phyloP scores from a whole-genome alignment of 2,329 filamentous ascomycete genomes.

The Penicillium sp. region DNA sequence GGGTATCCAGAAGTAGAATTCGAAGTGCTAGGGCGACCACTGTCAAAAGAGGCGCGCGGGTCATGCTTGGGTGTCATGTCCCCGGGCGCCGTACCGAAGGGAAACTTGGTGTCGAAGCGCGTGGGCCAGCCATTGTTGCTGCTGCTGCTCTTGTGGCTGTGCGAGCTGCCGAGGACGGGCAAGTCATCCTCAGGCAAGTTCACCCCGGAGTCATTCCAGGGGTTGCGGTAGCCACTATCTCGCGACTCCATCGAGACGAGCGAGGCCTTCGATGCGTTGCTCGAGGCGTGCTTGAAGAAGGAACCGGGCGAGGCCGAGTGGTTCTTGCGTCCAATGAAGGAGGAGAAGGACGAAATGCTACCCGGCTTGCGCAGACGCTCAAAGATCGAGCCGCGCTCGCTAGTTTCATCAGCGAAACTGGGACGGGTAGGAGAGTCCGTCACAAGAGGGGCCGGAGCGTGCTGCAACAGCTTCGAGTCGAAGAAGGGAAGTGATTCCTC shows the following conservation, averaged over 20 bases:
- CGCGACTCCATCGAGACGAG: slow-evolving; percentile 95
- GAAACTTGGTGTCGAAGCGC: slow-evolving; percentile 68
- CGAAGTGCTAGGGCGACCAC: slow-evolving; percentile 89
- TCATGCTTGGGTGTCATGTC: slow-evolving; percentile 85
- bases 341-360: slow-evolving; percentile 91
- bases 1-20: slow-evolving; percentile 98
- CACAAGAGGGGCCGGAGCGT: slow-evolving; percentile 78
- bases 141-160: slow-evolving; percentile 70
- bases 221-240: slow-evolving; percentile 92
- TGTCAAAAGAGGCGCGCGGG: slow-evolving; percentile 84
- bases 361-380: slow-evolving; percentile 93
- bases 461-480: slow-evolving; percentile 93
- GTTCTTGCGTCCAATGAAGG: slow-evolving; percentile 97
- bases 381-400: slow-evolving; percentile 82
- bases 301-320: slow-evolving; percentile 83
- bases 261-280: slow-evolving; percentile 90
- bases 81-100: slow-evolving; percentile 69
- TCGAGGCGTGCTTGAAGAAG: slow-evolving; percentile 90
- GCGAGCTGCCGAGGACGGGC: slow-evolving; percentile 58
- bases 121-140: slow-evolving; percentile 59
- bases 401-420: slow-evolving; percentile 79
- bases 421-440: slow-evolving; percentile 89
- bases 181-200: slow-evolving; percentile 87
- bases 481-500: slow-evolving; percentile 97
- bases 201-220: slow-evolving; percentile 97